phyloP scores from a whole-genome alignment of 169 alveolate species.

The Plasmodium sp. region DNA sequence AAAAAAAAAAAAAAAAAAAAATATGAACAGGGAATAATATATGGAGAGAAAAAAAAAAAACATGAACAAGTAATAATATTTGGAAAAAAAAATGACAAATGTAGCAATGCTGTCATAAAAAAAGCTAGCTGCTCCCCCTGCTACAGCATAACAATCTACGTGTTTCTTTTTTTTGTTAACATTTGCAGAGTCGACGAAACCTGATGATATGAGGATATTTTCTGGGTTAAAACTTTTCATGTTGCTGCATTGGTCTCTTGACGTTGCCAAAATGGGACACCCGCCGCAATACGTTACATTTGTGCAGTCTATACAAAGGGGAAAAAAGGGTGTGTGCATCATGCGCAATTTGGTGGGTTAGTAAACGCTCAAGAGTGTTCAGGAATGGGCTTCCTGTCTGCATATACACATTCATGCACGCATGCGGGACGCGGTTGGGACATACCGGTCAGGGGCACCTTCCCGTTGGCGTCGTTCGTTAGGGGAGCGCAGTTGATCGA shows the following conservation, averaged over 20 bases:
- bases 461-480: constrained; percentile 26
- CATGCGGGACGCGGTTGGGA: neutral
- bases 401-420: neutral
- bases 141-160: neutral
- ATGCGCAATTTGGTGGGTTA: neutral
- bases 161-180: constrained; percentile 18
- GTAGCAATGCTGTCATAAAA: neutral
- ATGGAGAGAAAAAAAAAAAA: neutral
- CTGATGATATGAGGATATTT: constrained; percentile 36
- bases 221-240: constrained; percentile 46
- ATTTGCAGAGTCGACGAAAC: constrained; percentile 31
- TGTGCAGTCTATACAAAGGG: constrained; percentile 47
- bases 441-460: constrained; percentile 41
- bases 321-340: neutral
- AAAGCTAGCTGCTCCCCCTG: neutral
- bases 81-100: neutral
- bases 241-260: constrained; percentile 50
- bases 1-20: constrained; percentile 14
- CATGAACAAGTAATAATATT: neutral
- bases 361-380: neutral
- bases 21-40: too few relatives aligned
- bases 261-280: constrained; percentile 22
- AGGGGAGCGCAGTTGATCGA: constrained; percentile 28
- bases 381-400: neutral
- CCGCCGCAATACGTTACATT: constrained; percentile 54